phyloP scores from a whole-genome alignment of 2,329 filamentous ascomycete genomes.

The Cercospora sp. region DNA sequence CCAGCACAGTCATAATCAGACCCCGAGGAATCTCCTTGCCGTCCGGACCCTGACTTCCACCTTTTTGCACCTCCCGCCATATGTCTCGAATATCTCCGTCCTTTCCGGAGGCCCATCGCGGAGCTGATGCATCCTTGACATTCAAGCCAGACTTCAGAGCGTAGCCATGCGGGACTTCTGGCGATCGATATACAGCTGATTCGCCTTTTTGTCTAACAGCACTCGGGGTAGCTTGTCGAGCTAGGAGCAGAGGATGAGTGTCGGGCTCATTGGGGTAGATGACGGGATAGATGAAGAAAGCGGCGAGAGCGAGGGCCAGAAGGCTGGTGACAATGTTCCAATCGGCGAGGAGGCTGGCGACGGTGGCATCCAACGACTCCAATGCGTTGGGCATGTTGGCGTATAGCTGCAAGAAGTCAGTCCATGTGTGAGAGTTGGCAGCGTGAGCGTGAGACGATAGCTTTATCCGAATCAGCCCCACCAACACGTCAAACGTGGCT shows the following conservation, averaged over 20 bases:
- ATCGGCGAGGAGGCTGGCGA: slow-evolving; percentile 69
- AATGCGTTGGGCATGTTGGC: slow-evolving; percentile 24
- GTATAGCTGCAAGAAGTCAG: not conserved
- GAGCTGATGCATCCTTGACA: slow-evolving; percentile 75
- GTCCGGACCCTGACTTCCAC: slow-evolving; percentile 59
- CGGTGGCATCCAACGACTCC: slow-evolving; percentile 62
- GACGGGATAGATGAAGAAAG: slow-evolving; percentile 69
- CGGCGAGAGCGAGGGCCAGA: slow-evolving; percentile 65
- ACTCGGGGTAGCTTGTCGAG: slow-evolving; percentile 76
- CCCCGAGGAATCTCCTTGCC: slow-evolving; percentile 62
- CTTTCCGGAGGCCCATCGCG: slow-evolving; percentile 79
- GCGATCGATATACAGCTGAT: slow-evolving; percentile 81
- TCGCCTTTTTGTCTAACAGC: slow-evolving; percentile 80
- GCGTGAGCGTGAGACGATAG: not conserved
- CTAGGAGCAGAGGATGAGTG: slow-evolving; percentile 85
- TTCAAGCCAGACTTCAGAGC: slow-evolving; percentile 74
- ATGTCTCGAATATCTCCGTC: slow-evolving; percentile 90
- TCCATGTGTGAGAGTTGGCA: not conserved
- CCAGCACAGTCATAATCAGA: slow-evolving; percentile 75
- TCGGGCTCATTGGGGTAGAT: slow-evolving; percentile 77
- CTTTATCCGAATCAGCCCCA: not conserved
- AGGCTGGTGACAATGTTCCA: slow-evolving; percentile 81
- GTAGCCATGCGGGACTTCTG: slow-evolving; percentile 81
- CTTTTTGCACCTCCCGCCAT: slow-evolving; percentile 66
- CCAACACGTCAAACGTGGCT: not conserved